phyloP scores from a whole-genome alignment of 345 rosid genomes.

The Eucalyptus tenuipes region DNA sequence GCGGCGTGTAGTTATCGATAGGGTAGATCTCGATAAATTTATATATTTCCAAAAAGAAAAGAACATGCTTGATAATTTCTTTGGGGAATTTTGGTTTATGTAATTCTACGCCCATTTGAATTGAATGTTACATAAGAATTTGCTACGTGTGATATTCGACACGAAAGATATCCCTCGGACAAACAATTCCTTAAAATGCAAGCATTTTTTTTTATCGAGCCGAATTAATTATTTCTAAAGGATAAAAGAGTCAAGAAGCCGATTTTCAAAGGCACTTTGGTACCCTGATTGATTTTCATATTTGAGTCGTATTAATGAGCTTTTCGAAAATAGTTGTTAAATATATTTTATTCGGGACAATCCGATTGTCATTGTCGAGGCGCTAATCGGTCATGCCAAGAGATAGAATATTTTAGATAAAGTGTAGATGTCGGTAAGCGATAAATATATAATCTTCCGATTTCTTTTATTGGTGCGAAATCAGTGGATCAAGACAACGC shows the following conservation, averaged over 20 bases:
- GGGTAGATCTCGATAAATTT: not conserved
- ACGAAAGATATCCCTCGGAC: not conserved
- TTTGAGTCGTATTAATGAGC: too few species aligned
- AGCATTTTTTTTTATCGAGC: not conserved
- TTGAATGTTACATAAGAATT: not conserved
- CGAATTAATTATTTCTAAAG: not conserved
- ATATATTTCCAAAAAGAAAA: accelerated
- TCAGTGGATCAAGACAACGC: not conserved
- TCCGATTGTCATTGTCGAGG: accelerated
- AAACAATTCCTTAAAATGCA: too few species aligned
- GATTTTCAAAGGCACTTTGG: accelerated
- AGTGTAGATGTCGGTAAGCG: not conserved
- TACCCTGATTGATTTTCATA: too few species aligned
- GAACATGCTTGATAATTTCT: not conserved
- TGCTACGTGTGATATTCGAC: accelerated
- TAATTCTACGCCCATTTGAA: not conserved
- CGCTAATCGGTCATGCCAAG: accelerated
- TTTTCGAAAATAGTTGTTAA: too few species aligned
- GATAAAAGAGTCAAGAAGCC: accelerated
- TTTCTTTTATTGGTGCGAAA: not conserved
- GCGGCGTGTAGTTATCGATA: not conserved
- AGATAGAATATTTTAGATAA: not conserved
- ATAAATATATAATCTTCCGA: not conserved
- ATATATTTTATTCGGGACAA: too few species aligned
- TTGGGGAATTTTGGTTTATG: not conserved